Conservation (phyloP, 305 asterid species). For the Fraxinus albicans region DNA sequence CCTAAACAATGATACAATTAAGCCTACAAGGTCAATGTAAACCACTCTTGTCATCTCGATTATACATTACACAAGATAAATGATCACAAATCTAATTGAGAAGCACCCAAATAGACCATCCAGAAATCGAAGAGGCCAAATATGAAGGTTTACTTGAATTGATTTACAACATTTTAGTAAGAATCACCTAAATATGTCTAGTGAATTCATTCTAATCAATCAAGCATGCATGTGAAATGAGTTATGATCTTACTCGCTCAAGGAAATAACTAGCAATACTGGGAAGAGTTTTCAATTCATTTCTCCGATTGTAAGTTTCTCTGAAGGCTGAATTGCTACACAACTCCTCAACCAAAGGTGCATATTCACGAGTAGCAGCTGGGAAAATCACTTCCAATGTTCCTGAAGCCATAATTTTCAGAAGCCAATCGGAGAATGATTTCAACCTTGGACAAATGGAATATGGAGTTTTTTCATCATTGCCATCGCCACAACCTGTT, state of each 20-base stretch:
- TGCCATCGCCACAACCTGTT: slow-evolving; percentile 50
- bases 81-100: not conserved
- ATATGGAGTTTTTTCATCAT: slow-evolving; percentile 55
- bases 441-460: slow-evolving; percentile 77
- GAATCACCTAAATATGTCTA: not conserved
- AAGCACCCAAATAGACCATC: not conserved
- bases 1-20: not conserved
- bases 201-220: slow-evolving; percentile 8
- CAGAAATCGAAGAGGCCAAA: not conserved
- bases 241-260: slow-evolving; percentile 71
- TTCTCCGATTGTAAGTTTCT: slow-evolving; percentile 85
- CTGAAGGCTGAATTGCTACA: slow-evolving; percentile 77
- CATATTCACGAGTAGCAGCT: slow-evolving; percentile 96
- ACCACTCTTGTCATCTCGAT: not conserved
- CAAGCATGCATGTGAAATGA: slow-evolving; percentile 2
- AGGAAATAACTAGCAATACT: slow-evolving; percentile 81
- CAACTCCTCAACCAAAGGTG: slow-evolving; percentile 81
- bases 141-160: not conserved
- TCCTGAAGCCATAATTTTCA: slow-evolving; percentile 94
- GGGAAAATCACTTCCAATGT: slow-evolving; percentile 91
- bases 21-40: not conserved
- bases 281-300: slow-evolving; percentile 79
- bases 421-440: slow-evolving; percentile 97
- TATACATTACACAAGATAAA: not conserved
- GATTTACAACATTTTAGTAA: not conserved